A percentile compares a stretch with the other conserved stretches of the same genome.
Conservation (phyloP, 805 yeast genomes). For the Sugiyamaella valdiviana region DNA sequence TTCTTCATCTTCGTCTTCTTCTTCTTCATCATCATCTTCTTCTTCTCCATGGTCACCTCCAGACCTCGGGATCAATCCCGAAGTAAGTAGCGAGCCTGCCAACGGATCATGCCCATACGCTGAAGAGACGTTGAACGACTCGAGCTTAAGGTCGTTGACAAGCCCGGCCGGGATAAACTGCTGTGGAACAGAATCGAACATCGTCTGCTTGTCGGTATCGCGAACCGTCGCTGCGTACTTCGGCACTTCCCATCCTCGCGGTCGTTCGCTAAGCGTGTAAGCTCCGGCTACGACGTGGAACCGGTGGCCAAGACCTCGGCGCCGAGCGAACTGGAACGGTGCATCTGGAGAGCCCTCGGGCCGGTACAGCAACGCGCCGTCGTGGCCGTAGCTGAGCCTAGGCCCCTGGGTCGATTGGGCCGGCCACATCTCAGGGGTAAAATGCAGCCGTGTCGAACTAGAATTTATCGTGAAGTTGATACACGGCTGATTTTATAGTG, state of each 20-base stretch:
- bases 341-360: slow-evolving; percentile 17
- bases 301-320: slow-evolving; percentile 21
- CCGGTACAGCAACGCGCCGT: slow-evolving; percentile 31
- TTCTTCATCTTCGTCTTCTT: background rate
- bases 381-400: slow-evolving; percentile 40
- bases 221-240: slow-evolving; percentile 1
- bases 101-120: slow-evolving; percentile 14
- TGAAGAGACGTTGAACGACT: slow-evolving; percentile 8
- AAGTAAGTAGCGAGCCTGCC: slow-evolving; percentile 8
- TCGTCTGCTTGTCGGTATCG: background rate
- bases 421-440: slow-evolving; percentile 33
- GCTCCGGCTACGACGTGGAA: slow-evolving; percentile 15
- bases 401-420: slow-evolving; percentile 35
- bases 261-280: slow-evolving; percentile 4
- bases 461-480: background rate
- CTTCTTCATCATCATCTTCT: background rate
- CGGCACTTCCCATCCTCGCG: background rate
- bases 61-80: background rate
- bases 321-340: slow-evolving; percentile 28
- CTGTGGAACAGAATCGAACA: background rate
- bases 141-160: slow-evolving; percentile 4
- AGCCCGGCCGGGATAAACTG: slow-evolving; percentile 10
- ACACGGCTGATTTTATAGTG: background rate
- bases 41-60: background rate
- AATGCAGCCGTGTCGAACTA: background rate